Evolutionary conservation across 176 grass and related monocot species (phyloP).

Genomic region (Elymus sibiricus): DNA sequence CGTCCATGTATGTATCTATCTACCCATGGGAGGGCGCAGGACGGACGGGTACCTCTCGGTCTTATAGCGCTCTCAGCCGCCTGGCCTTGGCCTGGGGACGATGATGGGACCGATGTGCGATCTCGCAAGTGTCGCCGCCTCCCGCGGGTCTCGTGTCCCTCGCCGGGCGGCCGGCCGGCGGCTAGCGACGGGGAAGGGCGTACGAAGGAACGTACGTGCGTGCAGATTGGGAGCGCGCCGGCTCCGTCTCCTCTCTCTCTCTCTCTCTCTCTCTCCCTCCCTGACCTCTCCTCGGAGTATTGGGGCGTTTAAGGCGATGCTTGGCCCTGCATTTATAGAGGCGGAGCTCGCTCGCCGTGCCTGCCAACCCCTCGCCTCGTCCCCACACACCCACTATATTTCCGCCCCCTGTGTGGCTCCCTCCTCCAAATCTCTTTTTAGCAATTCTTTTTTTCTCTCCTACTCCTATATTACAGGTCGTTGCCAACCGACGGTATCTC

Average conservation of each 20-base stretch:
- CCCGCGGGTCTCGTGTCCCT: neutral
- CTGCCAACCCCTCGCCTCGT: conserved; percentile 30
- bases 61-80: conserved; percentile 26
- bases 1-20: neutral
- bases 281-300: conserved; percentile 27
- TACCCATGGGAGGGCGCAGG: neutral
- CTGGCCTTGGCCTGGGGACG: neutral
- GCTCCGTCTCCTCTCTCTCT: neutral
- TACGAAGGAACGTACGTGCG: neutral
- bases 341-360: conserved; percentile 2
- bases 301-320: conserved; percentile 15
- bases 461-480: neutral
- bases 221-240: conserved; percentile 19
- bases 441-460: neutral
- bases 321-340: conserved; percentile 45
- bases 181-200: neutral
- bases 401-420: neutral
- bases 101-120: conserved; percentile 9
- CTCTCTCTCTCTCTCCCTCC: neutral
- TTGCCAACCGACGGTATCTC: conserved; percentile 17
- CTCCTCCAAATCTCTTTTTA: neutral
- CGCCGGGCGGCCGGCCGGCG: neutral
- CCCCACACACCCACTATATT: conserved; percentile 14
- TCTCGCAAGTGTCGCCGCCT: conserved; percentile 1
- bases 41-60: conserved; percentile 36